These are phyloP conservation scores for Wickerhamiella occidentalis DNA, from an alignment of 805 yeast genomes.

Conservation along the genomic window DNA sequence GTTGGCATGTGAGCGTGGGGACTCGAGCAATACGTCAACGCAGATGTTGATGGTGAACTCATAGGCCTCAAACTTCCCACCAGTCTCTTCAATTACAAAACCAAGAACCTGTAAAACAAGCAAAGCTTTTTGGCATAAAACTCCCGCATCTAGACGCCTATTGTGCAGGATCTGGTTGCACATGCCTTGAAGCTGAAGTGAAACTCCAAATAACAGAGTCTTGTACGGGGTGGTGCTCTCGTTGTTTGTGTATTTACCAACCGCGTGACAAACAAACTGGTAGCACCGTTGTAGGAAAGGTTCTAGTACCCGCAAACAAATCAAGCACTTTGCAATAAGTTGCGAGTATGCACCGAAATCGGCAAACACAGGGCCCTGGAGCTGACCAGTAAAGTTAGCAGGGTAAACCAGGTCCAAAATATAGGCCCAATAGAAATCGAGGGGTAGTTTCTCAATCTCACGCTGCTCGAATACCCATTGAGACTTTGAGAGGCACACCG, in stretches of 20 bases:
- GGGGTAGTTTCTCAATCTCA: constrained; percentile 7
- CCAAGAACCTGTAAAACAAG: constrained; percentile 18
- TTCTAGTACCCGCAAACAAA: background rate
- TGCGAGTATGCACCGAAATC: constrained; percentile 20
- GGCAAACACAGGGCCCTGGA: background rate
- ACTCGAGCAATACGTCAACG: constrained; percentile 15
- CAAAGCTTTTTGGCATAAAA: constrained; percentile 8
- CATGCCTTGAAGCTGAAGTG: constrained; percentile 19
- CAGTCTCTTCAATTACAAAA: constrained; percentile 13
- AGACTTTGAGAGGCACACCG: constrained; percentile 17
- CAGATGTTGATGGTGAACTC: constrained; percentile 15
- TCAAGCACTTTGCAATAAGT: constrained; percentile 9
- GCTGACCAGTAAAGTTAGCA: background rate
- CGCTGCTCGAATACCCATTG: constrained; percentile 13
- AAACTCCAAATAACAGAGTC: constrained; percentile 16
- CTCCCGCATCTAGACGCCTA: constrained; percentile 7
- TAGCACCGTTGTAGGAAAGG: background rate
- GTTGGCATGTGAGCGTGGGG: background rate
- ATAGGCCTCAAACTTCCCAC: constrained; percentile 17
- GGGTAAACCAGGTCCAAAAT: constrained; percentile 10
- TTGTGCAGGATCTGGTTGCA: constrained; percentile 12
- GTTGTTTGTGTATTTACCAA: constrained; percentile 3
- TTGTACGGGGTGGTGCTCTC: constrained; percentile 8
- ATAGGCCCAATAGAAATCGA: constrained; percentile 3
- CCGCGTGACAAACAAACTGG: background rate